Evolutionary conservation across 805 yeast species (phyloP).

Genomic region (Aciculoconidium aculeatum): DNA sequence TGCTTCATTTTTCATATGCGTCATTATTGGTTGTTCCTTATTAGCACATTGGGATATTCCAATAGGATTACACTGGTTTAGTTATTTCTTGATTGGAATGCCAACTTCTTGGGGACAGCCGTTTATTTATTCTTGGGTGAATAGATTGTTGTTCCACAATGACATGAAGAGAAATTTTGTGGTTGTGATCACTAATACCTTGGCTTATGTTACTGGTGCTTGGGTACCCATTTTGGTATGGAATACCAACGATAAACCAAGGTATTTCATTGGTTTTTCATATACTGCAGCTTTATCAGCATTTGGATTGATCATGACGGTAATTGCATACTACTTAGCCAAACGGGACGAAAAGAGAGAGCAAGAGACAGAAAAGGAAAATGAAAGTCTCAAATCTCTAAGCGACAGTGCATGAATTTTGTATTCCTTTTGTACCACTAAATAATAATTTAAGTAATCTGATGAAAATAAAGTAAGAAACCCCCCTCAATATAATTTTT

Average conservation of each 20-base stretch:
- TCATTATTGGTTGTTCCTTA: slow-evolving; percentile 37
- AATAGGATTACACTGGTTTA: slow-evolving; percentile 43
- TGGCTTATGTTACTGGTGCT: slow-evolving; percentile 35
- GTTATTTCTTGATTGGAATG: slow-evolving; percentile 42
- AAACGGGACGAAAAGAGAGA: slow-evolving; percentile 19
- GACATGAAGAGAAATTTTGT: slow-evolving; percentile 36
- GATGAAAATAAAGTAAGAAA: too few species aligned
- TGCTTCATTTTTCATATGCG: slow-evolving; percentile 29
- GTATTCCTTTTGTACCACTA: too few species aligned
- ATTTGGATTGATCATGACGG: slow-evolving; percentile 26
- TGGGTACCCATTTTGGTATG: slow-evolving; percentile 37
- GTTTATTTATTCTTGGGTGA: slow-evolving; percentile 51
- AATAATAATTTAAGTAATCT: too few species aligned
- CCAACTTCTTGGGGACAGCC: slow-evolving; percentile 53
- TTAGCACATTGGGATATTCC: slow-evolving; percentile 47
- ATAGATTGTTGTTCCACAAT: slow-evolving; percentile 37
- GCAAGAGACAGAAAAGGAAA: background rate
- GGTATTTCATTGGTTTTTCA: slow-evolving; percentile 27
- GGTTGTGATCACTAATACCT: slow-evolving; percentile 32
- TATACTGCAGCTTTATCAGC: slow-evolving; percentile 23
- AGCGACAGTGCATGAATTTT: too few species aligned
- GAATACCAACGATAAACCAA: slow-evolving; percentile 30
- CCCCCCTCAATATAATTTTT: too few species aligned
- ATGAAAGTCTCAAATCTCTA: too few species aligned
- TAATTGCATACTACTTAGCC: slow-evolving; percentile 19